phyloP scores from a whole-genome alignment of 2,329 filamentous ascomycete species.

The Drechslerella coelobrocha region DNA sequence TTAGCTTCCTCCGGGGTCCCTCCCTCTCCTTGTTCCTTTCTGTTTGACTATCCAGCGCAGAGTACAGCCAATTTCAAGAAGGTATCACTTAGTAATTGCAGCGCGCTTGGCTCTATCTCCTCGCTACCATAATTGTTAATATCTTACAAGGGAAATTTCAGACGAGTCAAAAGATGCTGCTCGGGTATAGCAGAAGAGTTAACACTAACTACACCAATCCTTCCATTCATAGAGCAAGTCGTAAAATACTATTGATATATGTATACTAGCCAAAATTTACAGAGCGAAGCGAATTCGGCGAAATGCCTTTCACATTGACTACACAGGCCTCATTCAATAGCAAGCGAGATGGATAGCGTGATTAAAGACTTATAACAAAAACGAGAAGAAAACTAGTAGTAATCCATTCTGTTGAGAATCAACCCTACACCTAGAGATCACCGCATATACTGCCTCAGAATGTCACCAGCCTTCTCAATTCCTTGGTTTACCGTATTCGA shows the following conservation, averaged over 20 bases:
- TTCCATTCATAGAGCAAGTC: too few relatives aligned
- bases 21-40: too few relatives aligned
- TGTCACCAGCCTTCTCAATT: slow-evolving; percentile 80
- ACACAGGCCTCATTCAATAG: slow-evolving; percentile 11
- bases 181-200: neutral
- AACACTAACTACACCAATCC: too few relatives aligned
- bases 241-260: too few relatives aligned
- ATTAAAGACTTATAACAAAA: neutral
- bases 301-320: slow-evolving; percentile 44
- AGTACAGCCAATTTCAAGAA: too few relatives aligned
- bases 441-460: slow-evolving; percentile 68
- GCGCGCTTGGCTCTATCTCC: too few relatives aligned
- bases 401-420: slow-evolving; percentile 19
- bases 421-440: slow-evolving; percentile 15
- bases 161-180: too few relatives aligned
- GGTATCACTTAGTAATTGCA: too few relatives aligned
- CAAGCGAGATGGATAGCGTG: neutral
- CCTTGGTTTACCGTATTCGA: slow-evolving; percentile 83
- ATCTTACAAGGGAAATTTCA: too few relatives aligned
- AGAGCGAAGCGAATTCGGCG: slow-evolving; percentile 41
- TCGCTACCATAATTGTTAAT: too few relatives aligned
- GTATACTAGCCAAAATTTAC: slow-evolving; percentile 29
- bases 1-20: too few relatives aligned
- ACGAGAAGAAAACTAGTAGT: neutral
- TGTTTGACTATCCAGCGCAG: too few relatives aligned